Base-by-base conservation (phyloP, 1,284 basidiomycete genomes). In the Sanguinoderma infundibulare region DNA sequence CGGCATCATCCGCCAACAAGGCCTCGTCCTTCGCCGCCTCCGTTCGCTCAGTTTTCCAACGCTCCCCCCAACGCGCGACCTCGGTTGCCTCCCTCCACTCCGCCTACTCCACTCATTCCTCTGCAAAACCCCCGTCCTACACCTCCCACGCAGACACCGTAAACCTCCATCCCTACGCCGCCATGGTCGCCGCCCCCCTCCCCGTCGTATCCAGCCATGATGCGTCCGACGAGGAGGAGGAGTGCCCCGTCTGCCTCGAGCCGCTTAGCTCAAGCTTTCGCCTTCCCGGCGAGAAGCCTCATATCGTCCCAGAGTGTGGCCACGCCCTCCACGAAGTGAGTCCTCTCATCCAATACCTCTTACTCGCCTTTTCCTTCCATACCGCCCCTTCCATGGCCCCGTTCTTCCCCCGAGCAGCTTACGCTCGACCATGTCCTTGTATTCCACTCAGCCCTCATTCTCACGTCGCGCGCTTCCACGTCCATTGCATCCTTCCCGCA, bases 291-390 rank as follows among this genome's bases (percentile, higher is more conserved):
- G 97, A 99, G 79, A 98, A 97, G 74, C 94, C 96, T 1, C 96
- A 98, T 72, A 92, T 99, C 60, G 91, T 98, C 28, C 97, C 97
- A 32, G 90, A 95, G 71, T 99, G 97, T 70, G 96, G 97, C n/a
- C 97, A 99, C 78, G 91, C 94, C 10, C 85, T 99, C 26, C 97
- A 98, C 77, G 92, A 98, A 80, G 94, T 94, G 66, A 72, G 86
- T 46, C 28, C 57, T 51, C 32, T 53, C 51, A 32, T 55, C 39
- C 55, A 53, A 36, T 54, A 44, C 53, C 15, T 42, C 36, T 39
- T 32, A 22, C 38, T 15, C 22, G 5, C 12, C 12, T 32, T 20
- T 30, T 39, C 35, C 10, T 20, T n/a, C 10, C 35, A n/a, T 28
- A 35, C 40, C n/a, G 17, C 46, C 14, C 17, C 39, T 28, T 17